Conservation (phyloP, 257 asterid genomes). For the Salvia hispanica region DNA sequence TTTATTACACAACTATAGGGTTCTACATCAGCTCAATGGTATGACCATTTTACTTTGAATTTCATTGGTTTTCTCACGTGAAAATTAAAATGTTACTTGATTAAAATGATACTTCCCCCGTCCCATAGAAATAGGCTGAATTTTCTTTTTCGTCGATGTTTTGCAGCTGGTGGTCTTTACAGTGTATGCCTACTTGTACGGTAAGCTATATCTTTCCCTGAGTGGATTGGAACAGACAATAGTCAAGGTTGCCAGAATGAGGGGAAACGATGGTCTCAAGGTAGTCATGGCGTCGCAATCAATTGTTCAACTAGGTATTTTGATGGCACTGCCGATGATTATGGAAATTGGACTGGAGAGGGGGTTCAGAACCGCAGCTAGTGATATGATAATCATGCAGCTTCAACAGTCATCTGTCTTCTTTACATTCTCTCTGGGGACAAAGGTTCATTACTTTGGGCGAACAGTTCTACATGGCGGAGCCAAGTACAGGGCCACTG, state of each 20-base stretch:
- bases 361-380: slow-evolving; percentile 85
- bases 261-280: slow-evolving; percentile 67
- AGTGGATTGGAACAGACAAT: slow-evolving; percentile 91
- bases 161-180: slow-evolving; percentile 87
- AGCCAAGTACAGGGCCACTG: slow-evolving; percentile 94
- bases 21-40: slow-evolving; percentile 94
- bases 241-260: slow-evolving; percentile 60
- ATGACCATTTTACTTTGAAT: not conserved
- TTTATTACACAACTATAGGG: slow-evolving; percentile 82
- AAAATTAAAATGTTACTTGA: not conserved
- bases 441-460: slow-evolving; percentile 93
- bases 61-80: not conserved
- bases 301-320: slow-evolving; percentile 82
- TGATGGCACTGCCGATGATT: slow-evolving; percentile 91
- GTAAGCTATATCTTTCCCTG: slow-evolving; percentile 76
- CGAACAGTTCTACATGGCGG: slow-evolving; percentile 92
- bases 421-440: slow-evolving; percentile 94
- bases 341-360: slow-evolving; percentile 97
- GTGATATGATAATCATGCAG: slow-evolving; percentile 85
- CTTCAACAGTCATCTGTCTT: slow-evolving; percentile 88
- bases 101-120: too few species aligned
- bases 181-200: slow-evolving; percentile 86
- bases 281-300: slow-evolving; percentile 92
- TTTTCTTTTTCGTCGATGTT: not conserved
- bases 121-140: too few species aligned